Evolutionary conservation across 225 moss, liverwort and hornwort genomes (phyloP), one percentile per base, ranked within the genome.

Genomic region (Neckera pumila): DNA sequence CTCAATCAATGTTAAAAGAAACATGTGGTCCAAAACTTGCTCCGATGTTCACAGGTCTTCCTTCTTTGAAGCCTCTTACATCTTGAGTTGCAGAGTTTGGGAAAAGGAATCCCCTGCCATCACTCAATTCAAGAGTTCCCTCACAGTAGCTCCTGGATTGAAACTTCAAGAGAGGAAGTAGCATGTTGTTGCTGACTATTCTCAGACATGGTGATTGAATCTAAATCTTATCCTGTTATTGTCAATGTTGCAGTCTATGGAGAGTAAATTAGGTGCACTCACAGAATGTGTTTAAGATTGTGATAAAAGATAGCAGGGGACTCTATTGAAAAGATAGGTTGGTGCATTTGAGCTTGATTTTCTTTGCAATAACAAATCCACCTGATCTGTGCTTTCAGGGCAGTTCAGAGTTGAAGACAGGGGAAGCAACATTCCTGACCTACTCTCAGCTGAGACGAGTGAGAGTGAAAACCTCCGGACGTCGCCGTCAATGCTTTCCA

Each of bases 361-460:
- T 81, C 58, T 64, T 81, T 17, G 71, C 70, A 70, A 21, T 79
- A 58, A 86, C 77, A 43, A 9, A 12, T 28, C 25, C 66, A 66
- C 30, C 40, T 80, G 38, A 72, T 81, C 49, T 69, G 42, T 61
- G 51, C 51, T 33, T 76, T 87, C 89, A 92, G 89, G 90, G 85
- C 42, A 90, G 76, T 78, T 53, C 36, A 69, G 94, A 92, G 78
- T 51, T 85, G 61, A 90, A 94, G 80, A 88, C 90, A 21, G 84
- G 93, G 63, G 92, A 90, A 84, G 79, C 85, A 53, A 94, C 95
- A 58, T 84, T 96, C 75, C 94, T 86, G 69, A 91, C 91, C 4
- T 95, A 94, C 87, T 89, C 91, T 72, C 91, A 91, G 83, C 25
- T 92, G 84, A 91, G 88, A 60, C 86, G 85, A 63, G 89, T 93